Percentiles rank a stretch among this genome's conserved stretches.
phyloP scores from a whole-genome alignment of 1,284 basidiomycete genomes.

The Cryptococcus sp. region DNA sequence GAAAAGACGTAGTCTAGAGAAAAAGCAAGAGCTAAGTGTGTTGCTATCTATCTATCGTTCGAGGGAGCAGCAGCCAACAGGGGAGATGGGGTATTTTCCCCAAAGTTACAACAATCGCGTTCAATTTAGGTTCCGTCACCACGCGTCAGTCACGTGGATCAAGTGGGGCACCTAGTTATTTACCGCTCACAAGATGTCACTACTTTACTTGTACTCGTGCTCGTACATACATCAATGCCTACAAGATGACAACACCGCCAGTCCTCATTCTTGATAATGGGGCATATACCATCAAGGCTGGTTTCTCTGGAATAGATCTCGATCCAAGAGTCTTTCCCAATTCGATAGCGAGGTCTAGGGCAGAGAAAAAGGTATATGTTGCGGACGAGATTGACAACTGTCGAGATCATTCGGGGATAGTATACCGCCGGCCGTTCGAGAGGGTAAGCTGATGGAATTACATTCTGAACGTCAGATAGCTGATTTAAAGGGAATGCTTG shows the following conservation, averaged over 20 bases:
- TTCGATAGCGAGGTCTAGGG: constrained; percentile 72
- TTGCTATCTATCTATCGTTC: no score
- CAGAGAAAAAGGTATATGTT: constrained; percentile 71
- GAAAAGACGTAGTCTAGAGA: constrained; percentile 7
- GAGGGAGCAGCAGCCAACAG: no score
- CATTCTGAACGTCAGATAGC: background rate
- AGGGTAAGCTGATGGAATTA: constrained; percentile 61
- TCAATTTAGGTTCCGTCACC: no score
- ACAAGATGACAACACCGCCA: constrained; percentile 33
- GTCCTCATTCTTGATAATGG: constrained; percentile 80
- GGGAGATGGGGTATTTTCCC: no score
- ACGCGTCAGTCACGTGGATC: no score
- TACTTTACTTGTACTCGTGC: background rate
- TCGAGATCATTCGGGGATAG: constrained; percentile 69
- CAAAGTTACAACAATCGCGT: no score
- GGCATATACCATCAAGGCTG: constrained; percentile 71
- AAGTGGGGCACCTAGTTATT: no score
- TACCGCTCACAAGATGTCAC: no score
- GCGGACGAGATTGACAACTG: constrained; percentile 74
- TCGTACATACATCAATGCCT: background rate
- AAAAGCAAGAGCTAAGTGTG: constrained; percentile 1
- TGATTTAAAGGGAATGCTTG: constrained; percentile 68
- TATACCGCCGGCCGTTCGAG: constrained; percentile 78
- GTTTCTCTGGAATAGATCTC: constrained; percentile 49
- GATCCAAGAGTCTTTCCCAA: constrained; percentile 64